Evolutionary conservation across 352 stramenopile species (phyloP).

Genomic region (Globisporangium yorkense): DNA sequence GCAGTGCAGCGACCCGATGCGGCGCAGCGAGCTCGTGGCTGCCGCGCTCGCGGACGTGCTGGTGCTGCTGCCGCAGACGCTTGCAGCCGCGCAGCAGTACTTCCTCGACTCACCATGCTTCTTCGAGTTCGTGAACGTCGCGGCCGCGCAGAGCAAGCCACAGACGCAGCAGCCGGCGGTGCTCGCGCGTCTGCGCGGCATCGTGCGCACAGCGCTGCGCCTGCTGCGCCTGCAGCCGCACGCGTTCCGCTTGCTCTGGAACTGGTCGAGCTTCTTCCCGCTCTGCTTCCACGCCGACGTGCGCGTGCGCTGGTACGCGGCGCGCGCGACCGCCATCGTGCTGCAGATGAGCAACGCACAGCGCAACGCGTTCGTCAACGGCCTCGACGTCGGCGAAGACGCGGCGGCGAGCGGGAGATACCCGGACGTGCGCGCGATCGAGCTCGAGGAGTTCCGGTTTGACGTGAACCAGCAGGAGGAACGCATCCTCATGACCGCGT

Average conservation of each 20-base stretch:
- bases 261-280: conserved; percentile 79
- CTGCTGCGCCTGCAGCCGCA: conserved; percentile 45
- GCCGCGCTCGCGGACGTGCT: conserved; percentile 51
- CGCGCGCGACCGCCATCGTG: conserved; percentile 46
- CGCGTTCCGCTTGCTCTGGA: conserved; percentile 59
- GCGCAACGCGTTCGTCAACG: conserved; percentile 54
- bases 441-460: conserved; percentile 49
- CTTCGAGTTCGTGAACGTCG: conserved; percentile 63
- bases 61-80: conserved; percentile 42
- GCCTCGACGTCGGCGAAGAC: conserved; percentile 42
- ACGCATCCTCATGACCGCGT: conserved; percentile 32
- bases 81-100: conserved; percentile 54
- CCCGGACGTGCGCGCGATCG: conserved; percentile 38
- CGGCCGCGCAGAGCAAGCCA: conserved; percentile 26
- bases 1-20: conserved; percentile 42
- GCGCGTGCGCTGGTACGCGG: conserved; percentile 54
- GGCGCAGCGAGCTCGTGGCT: conserved; percentile 45
- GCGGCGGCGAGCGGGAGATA: conserved; percentile 32
- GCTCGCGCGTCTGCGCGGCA: conserved; percentile 35
- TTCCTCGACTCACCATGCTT: conserved; percentile 66
- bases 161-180: conserved; percentile 21
- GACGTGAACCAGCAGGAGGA: conserved; percentile 38
- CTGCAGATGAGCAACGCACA: conserved; percentile 66
- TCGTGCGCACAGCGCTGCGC: conserved; percentile 54
- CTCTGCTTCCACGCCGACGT: conserved; percentile 67